Percentiles rank a stretch among this genome's conserved stretches.
phyloP scores from a whole-genome alignment of 768 basidiomycete species.

The Xerocomus spinulosus region DNA sequence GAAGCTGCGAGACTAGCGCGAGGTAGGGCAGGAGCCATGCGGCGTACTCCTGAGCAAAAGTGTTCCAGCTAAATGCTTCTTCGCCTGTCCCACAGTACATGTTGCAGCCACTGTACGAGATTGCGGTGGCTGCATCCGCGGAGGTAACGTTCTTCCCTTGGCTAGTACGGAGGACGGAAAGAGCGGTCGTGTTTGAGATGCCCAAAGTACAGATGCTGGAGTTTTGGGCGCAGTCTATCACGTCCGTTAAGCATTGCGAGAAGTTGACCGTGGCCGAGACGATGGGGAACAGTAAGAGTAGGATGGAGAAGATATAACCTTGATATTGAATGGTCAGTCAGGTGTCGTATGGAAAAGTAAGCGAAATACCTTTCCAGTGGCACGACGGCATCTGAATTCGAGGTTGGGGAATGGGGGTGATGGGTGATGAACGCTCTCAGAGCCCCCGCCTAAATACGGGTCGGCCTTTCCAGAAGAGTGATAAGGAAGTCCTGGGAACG shows the following conservation, averaged over 20 bases:
- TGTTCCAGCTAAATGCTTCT: conserved; percentile 18
- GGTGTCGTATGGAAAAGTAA: neutral
- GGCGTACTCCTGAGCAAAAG: conserved; percentile 34
- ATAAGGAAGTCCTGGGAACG: too few species aligned
- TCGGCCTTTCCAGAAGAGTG: too few species aligned
- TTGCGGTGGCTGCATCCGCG: neutral
- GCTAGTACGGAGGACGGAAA: too few species aligned
- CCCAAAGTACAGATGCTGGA: conserved; percentile 1
- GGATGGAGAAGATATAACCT: neutral
- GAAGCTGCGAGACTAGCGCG: conserved; percentile 45
- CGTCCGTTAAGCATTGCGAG: conserved; percentile 10
- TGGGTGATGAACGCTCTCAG: too few species aligned
- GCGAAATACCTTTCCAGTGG: conserved; percentile 3
- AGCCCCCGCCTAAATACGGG: too few species aligned
- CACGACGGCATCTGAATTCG: neutral
- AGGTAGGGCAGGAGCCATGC: conserved; percentile 49
- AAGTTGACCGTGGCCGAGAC: conserved; percentile 4
- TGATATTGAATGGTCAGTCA: neutral
- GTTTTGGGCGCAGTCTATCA: conserved; percentile 5
- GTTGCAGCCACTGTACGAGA: conserved; percentile 9
- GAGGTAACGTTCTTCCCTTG: neutral
- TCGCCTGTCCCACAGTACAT: conserved; percentile 8
- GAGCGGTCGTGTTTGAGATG: conserved; percentile 6
- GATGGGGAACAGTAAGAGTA: neutral
- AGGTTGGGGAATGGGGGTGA: too few species aligned